Evolutionary conservation across 2,329 filamentous ascomycete species (phyloP).

Genomic region (Talaromyces sp.): DNA sequence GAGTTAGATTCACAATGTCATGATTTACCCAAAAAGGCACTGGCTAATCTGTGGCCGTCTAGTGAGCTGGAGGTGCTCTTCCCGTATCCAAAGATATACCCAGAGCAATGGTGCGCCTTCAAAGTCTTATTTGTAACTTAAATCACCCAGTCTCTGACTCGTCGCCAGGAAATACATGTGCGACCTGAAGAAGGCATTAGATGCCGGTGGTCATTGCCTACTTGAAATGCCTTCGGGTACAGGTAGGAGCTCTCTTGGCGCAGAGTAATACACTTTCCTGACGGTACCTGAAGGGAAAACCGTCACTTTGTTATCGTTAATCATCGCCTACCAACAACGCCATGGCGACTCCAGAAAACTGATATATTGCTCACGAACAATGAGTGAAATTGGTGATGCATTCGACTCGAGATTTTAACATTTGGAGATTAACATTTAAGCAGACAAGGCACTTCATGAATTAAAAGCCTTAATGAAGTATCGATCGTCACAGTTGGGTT

Average conservation of each 20-base stretch:
- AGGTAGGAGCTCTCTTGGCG: constrained; percentile 40
- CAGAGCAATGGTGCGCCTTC: constrained; percentile 50
- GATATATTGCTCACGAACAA: constrained; percentile 98
- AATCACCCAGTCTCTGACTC: constrained; percentile 1
- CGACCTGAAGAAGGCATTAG: constrained; percentile 81
- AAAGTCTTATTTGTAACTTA: neutral
- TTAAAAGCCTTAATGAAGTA: constrained; percentile 94
- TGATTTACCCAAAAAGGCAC: neutral
- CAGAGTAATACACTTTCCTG: neutral
- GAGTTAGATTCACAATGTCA: constrained; percentile 46
- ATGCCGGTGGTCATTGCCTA: constrained; percentile 91
- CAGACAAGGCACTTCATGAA: constrained; percentile 88
- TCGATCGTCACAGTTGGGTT: constrained; percentile 79
- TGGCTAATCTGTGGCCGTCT: constrained; percentile 5
- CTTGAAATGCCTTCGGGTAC: constrained; percentile 99
- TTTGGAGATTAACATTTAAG: neutral
- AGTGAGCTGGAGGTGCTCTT: constrained; percentile 67
- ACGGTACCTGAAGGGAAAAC: constrained; percentile 58
- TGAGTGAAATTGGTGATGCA: constrained; percentile 76
- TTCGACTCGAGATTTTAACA: neutral
- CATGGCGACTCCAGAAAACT: constrained; percentile 92
- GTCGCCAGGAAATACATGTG: constrained; percentile 59
- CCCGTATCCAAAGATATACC: constrained; percentile 70
- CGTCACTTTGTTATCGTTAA: constrained; percentile 87
- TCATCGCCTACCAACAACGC: constrained; percentile 92